Conservation (phyloP, 495 filamentous ascomycete species). For the Collariella sp. region DNA sequence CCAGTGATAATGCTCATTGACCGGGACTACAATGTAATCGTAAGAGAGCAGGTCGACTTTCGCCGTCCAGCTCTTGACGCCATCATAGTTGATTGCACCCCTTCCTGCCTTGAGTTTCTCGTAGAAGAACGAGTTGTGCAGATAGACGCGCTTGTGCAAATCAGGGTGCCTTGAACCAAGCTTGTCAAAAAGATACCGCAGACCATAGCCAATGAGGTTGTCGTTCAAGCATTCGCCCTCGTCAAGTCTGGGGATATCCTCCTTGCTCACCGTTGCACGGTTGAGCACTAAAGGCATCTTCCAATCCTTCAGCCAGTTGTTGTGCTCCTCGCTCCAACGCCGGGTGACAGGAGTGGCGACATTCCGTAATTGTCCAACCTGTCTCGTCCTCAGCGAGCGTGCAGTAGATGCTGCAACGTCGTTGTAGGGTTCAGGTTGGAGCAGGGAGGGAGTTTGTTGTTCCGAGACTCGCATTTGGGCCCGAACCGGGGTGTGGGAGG, state of each 20-base stretch:
- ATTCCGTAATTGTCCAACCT: background rate
- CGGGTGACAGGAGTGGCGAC: background rate
- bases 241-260: conserved; percentile 71
- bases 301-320: conserved; percentile 38
- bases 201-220: conserved; percentile 79
- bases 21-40: conserved; percentile 84
- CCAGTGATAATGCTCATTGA: conserved; percentile 85
- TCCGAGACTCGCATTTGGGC: conserved; percentile 11
- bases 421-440: background rate
- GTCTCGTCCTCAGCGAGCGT: conserved; percentile 2
- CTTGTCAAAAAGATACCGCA: conserved; percentile 63
- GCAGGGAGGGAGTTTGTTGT: background rate
- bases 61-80: conserved; percentile 81
- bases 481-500: conserved; percentile 4
- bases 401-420: background rate
- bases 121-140: conserved; percentile 92
- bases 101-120: conserved; percentile 54
- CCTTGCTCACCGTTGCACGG: conserved; percentile 60
- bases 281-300: conserved; percentile 62
- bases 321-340: conserved; percentile 38
- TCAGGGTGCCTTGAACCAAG: conserved; percentile 48
- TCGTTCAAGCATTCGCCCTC: conserved; percentile 88
- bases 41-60: conserved; percentile 77
- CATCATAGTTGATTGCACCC: conserved; percentile 62
- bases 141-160: conserved; percentile 59